Percentiles rank a stretch among this genome's conserved stretches.
Evolutionary conservation across 192 early-diverging fungal species (phyloP).

Genomic region (Coemansia sp.): DNA sequence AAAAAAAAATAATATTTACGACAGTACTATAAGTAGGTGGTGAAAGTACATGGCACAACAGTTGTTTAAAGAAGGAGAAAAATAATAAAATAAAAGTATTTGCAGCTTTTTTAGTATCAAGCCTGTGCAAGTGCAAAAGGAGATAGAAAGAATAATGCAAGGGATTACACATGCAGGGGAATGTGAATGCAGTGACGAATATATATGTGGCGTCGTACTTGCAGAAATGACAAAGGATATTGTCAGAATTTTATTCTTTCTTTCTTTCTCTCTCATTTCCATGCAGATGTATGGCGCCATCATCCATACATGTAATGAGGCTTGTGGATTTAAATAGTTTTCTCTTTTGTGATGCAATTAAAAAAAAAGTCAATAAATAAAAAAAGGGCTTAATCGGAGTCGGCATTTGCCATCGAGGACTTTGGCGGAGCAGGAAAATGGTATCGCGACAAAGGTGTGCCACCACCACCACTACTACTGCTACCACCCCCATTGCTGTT

Average conservation of each 20-base stretch:
- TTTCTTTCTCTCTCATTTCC: no score
- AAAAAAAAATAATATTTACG: neutral
- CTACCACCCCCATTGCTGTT: neutral
- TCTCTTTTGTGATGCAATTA: neutral
- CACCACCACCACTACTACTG: neutral
- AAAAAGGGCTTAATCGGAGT: slow-evolving; percentile 1
- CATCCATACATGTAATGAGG: neutral
- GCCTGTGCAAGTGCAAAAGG: neutral
- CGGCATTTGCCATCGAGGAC: slow-evolving; percentile 2
- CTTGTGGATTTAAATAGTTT: neutral
- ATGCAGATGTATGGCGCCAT: neutral
- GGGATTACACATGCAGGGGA: neutral
- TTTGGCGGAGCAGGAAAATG: slow-evolving; percentile 21
- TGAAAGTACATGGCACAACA: no score
- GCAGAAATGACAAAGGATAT: no score
- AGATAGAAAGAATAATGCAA: neutral
- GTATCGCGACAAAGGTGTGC: slow-evolving; percentile 14
- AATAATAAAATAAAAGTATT: neutral
- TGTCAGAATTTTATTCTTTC: no score
- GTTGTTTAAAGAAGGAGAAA: no score
- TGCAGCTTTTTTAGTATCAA: neutral
- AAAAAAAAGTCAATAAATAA: neutral
- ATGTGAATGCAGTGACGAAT: neutral
- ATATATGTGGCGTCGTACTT: neutral
- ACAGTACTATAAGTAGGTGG: neutral